phyloP scores from a whole-genome alignment of 1,139 yeast species.

The Casaregolazyma suthepensis region DNA sequence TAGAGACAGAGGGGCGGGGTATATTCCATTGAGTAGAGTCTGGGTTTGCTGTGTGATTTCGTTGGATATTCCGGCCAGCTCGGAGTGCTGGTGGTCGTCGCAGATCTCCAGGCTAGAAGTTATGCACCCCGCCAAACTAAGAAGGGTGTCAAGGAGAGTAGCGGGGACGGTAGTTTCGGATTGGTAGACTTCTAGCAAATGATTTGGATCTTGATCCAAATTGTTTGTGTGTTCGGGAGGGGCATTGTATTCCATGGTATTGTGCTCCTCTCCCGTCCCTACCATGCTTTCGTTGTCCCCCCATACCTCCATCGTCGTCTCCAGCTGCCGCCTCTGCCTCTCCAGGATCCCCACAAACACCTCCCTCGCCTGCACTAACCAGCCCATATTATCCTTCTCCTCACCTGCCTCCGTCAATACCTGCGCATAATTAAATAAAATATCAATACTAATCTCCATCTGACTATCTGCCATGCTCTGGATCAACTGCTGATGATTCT shows the following conservation, averaged over 20 bases:
- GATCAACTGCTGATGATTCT: slow-evolving; percentile 18
- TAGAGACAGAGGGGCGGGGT: not conserved
- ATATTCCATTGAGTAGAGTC: not conserved
- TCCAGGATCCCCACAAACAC: slow-evolving; percentile 20
- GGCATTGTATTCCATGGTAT: slow-evolving; percentile 4
- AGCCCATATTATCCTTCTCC: slow-evolving; percentile 17
- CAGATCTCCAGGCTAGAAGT: slow-evolving; percentile 1
- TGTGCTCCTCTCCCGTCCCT: not conserved
- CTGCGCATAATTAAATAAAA: slow-evolving; percentile 27
- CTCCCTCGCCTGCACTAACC: slow-evolving; percentile 17
- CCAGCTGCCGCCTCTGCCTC: slow-evolving; percentile 18
- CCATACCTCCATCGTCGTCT: not conserved
- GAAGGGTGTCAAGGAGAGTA: slow-evolving; percentile 11
- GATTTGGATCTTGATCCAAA: not conserved
- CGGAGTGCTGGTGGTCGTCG: not conserved
- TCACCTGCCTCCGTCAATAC: slow-evolving; percentile 26
- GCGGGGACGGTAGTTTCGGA: slow-evolving; percentile 8
- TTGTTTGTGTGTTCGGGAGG: not conserved
- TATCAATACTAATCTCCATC: slow-evolving; percentile 15
- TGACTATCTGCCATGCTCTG: slow-evolving; percentile 6
- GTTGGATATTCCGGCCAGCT: not conserved
- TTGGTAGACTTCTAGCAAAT: not conserved
- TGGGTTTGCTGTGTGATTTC: not conserved
- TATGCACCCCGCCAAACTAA: slow-evolving; percentile 7
- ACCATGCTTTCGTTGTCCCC: not conserved